Base-by-base conservation (phyloP, 1,284 basidiomycete genomes). In the Ganoderma multipileum region DNA sequence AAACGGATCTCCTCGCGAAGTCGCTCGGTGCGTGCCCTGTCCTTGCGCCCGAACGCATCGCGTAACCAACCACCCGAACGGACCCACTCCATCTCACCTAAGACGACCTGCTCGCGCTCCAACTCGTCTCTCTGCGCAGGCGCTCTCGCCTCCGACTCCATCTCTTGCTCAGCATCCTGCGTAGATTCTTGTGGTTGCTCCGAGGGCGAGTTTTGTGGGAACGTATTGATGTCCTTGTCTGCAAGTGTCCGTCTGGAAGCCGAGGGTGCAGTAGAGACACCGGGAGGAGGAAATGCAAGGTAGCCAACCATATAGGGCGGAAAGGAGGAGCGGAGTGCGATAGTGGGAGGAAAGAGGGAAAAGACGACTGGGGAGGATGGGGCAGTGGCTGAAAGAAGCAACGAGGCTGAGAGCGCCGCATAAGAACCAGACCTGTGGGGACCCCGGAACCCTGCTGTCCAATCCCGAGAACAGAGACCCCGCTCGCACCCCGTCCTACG, bases 51-150 rank as follows among this genome's bases (percentile, higher is more conserved):
- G 18, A 81, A 72, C 50, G 79, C 78, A 72, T 89, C 86, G 57
- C 85, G 82, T 38, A 90, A 81, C 26, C 86, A 77, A 0, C 88
- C 87, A 30, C 89, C 89, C 12, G 81, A 82, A 3, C 86, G 82
- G 1, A 90, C 88, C 87, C 88, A 90, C 20, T 83, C 84, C 63
- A 87, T 82, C 73, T 90, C 89, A 50, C 86, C 86, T 57, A 65
- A 70, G 30, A 80, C 75, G 16, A 78, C 76, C 20, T 81, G 75
- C 23, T 68, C 74, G 16, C 73, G 78, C 65, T 82, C 82, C 12
- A 60, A 30, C 52, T 28, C 30, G 16, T 58, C n/a, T 58, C 20
- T 58, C 33, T 58, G 55, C 65, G 72, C 42, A 79, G 80, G 23
- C 72, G 73, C 52, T 76, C 72, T 74, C 50, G 70, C 74, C 23